These are phyloP conservation scores for Streptanthus diversifolius DNA, from an alignment of 345 rosid species.

Conservation along the genomic window DNA sequence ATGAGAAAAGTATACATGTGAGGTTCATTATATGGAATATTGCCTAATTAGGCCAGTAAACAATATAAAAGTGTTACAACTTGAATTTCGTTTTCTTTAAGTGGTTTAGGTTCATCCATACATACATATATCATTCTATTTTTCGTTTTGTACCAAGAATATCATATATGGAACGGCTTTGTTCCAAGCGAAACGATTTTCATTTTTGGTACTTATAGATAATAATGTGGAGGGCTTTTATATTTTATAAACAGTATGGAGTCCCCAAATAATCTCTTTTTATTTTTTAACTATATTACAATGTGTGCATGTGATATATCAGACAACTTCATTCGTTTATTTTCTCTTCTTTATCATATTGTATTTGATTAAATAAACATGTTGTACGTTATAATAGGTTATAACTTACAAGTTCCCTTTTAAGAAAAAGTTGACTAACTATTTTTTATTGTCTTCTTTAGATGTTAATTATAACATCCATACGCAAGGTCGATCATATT, in stretches of 20 bases:
- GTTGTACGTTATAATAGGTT: neutral
- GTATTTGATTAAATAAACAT: slow-evolving; percentile 9
- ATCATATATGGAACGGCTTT: slow-evolving; percentile 24
- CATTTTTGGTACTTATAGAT: neutral
- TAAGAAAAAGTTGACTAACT: neutral
- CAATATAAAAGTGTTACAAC: slow-evolving; percentile 20
- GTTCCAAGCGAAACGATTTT: neutral
- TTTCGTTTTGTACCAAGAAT: slow-evolving; percentile 13
- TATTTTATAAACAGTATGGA: neutral
- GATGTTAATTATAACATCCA: neutral
- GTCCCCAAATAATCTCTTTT: neutral
- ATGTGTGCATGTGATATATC: slow-evolving; percentile 13
- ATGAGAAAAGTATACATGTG: slow-evolving; percentile 20
- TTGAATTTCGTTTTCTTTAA: slow-evolving; percentile 29
- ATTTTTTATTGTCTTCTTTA: neutral
- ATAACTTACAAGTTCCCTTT: neutral
- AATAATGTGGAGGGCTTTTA: neutral
- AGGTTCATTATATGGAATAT: neutral
- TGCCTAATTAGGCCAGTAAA: slow-evolving; percentile 27
- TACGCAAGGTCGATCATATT: neutral
- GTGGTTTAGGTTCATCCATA: slow-evolving; percentile 32
- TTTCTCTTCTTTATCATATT: neutral
- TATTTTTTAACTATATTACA: neutral
- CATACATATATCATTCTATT: neutral
- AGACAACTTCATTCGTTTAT: neutral